Percentiles rank a stretch among this genome's conserved stretches.
Conservation (phyloP, 371 early-diverging fungal genomes). For the Dichotomocladium elegans region DNA sequence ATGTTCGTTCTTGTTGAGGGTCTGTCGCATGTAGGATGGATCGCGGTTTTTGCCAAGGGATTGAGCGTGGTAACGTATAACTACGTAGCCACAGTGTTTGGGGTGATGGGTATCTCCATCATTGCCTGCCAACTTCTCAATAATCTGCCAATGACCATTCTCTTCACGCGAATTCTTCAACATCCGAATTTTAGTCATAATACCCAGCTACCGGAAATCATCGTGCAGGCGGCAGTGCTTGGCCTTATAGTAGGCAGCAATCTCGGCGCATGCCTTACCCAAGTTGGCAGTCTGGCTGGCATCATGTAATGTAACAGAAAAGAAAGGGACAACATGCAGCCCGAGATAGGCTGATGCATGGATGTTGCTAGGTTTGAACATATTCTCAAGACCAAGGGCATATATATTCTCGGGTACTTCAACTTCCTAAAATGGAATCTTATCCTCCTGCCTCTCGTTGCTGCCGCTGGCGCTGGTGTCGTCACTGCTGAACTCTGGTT, state of each 20-base stretch:
- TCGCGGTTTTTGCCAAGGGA: conserved; percentile 58
- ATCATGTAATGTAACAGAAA: too few species aligned
- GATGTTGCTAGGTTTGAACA: conserved; percentile 45
- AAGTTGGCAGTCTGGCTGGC: conserved; percentile 77
- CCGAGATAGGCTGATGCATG: neutral
- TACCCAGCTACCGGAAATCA: conserved; percentile 22
- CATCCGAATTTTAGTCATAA: conserved; percentile 56
- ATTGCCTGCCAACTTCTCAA: conserved; percentile 75
- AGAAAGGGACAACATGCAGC: conserved; percentile 1
- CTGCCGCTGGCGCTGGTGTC: conserved; percentile 42
- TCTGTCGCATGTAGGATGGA: conserved; percentile 65
- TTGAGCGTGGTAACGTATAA: conserved; percentile 53
- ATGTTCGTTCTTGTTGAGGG: conserved; percentile 84
- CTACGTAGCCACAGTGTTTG: conserved; percentile 58
- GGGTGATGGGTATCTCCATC: conserved; percentile 59
- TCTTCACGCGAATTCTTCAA: conserved; percentile 71
- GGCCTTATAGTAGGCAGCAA: conserved; percentile 77
- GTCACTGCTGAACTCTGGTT: conserved; percentile 48
- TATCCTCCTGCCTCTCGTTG: conserved; percentile 54
- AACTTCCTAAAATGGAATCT: conserved; percentile 62
- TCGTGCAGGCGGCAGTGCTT: conserved; percentile 60
- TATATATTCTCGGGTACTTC: conserved; percentile 50
- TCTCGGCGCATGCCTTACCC: conserved; percentile 74
- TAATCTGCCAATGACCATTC: conserved; percentile 81
- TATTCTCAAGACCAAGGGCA: conserved; percentile 56